These are phyloP conservation scores for Pichia membranifaciens DNA, from an alignment of 805 yeast genomes.

Conservation along the genomic window DNA sequence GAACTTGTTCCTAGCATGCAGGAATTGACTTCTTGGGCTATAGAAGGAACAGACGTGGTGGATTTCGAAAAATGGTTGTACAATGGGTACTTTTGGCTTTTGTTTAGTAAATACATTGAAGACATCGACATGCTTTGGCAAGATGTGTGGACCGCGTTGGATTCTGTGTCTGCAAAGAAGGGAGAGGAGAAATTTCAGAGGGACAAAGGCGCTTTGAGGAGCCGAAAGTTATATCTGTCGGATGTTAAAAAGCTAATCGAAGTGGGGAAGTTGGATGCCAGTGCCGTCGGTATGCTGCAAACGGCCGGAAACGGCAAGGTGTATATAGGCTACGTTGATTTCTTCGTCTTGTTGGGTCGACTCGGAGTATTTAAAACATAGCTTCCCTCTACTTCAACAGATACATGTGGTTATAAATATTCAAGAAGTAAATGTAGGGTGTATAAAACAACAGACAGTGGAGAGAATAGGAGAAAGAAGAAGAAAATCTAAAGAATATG, in stretches of 20 bases:
- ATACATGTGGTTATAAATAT: neutral
- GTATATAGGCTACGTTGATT: constrained; percentile 38
- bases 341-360: constrained; percentile 38
- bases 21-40: constrained; percentile 7
- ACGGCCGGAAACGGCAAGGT: constrained; percentile 36
- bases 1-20: constrained; percentile 5
- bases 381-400: neutral
- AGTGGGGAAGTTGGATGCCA: constrained; percentile 33
- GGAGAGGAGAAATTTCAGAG: too few species aligned
- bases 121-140: constrained; percentile 38
- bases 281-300: constrained; percentile 35
- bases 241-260: constrained; percentile 31
- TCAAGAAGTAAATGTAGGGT: neutral
- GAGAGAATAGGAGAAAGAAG: neutral
- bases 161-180: too few species aligned
- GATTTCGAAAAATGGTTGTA: constrained; percentile 42
- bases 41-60: constrained; percentile 32
- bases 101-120: constrained; percentile 29
- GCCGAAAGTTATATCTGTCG: constrained; percentile 28
- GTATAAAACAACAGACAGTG: neutral
- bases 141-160: constrained; percentile 21
- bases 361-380: constrained; percentile 3
- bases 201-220: neutral
- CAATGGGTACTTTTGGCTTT: constrained; percentile 36
- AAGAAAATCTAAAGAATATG: constrained; percentile 52